phyloP scores from a whole-genome alignment of 495 filamentous ascomycete species.

The Schizothecium vesticola region DNA sequence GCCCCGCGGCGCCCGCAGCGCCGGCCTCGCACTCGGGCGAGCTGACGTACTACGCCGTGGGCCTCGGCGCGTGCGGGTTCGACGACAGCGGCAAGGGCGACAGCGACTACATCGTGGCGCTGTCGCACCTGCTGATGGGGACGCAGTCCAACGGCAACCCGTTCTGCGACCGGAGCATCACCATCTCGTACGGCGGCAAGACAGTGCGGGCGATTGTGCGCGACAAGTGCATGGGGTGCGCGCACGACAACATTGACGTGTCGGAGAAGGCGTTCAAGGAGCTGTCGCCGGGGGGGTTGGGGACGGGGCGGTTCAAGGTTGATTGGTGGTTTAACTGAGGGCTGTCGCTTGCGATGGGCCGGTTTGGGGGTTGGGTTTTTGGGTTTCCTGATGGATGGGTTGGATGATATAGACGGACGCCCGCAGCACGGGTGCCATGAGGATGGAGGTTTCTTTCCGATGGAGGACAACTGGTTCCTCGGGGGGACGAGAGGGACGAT shows the following conservation, averaged over 20 bases:
- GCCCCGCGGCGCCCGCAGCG: constrained; percentile 17
- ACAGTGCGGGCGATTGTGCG: constrained; percentile 52
- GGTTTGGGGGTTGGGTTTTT: background rate
- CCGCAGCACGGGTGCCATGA: background rate
- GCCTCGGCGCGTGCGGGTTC: constrained; percentile 43
- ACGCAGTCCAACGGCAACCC: constrained; percentile 49
- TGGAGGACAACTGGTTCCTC: background rate
- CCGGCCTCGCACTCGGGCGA: constrained; percentile 31
- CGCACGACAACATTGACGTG: constrained; percentile 40
- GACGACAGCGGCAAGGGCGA: constrained; percentile 37
- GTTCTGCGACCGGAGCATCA: constrained; percentile 63
- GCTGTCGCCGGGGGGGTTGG: constrained; percentile 28
- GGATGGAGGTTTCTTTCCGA: background rate
- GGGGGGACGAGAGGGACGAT: background rate
- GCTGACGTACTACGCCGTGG: constrained; percentile 44
- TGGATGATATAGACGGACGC: background rate
- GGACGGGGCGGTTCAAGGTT: constrained; percentile 30
- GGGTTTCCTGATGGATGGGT: background rate
- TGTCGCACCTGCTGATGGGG: constrained; percentile 38
- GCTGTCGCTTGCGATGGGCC: background rate
- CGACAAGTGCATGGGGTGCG: constrained; percentile 74
- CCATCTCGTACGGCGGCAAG: constrained; percentile 52
- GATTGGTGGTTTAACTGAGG: constrained; percentile 39
- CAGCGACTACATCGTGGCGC: constrained; percentile 40
- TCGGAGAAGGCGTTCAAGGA: constrained; percentile 40